Percentiles rank a stretch among this genome's conserved stretches.
These are phyloP conservation scores for Mallotus japonicus DNA, from an alignment of 441 rosid species.

Conservation along the genomic window DNA sequence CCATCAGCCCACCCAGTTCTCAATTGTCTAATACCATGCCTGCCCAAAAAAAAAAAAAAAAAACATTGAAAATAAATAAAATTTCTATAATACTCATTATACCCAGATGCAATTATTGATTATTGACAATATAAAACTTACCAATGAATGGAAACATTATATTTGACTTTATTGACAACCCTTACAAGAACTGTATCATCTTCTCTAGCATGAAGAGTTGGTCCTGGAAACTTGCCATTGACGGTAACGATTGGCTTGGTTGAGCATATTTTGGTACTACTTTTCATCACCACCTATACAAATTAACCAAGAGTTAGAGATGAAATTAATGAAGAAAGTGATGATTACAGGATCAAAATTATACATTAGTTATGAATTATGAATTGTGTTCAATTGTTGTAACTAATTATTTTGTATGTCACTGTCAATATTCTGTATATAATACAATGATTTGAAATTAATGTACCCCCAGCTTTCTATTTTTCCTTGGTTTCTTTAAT, in stretches of 20 bases:
- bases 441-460: neutral
- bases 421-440: neutral
- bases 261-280: conserved; percentile 59
- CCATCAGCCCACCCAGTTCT: conserved; percentile 97
- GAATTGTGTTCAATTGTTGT: neutral
- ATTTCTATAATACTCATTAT: neutral
- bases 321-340: neutral
- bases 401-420: neutral
- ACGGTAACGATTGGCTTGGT: conserved; percentile 76
- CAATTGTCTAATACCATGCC: conserved; percentile 82
- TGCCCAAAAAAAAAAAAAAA: conserved; percentile 17
- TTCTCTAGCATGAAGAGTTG: conserved; percentile 84
- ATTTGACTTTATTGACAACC: conserved; percentile 75
- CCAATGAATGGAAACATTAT: conserved; percentile 82
- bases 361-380: neutral
- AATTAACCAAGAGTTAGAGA: neutral
- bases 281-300: conserved; percentile 68
- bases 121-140: conserved; percentile 18
- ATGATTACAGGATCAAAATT: neutral
- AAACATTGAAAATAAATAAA: neutral
- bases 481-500: neutral
- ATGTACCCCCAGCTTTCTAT: neutral
- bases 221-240: conserved; percentile 82
- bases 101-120: too few species aligned
- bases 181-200: conserved; percentile 73